Conservation (phyloP, 495 filamentous ascomycete species). For the Staphylotrichum longicolle region DNA sequence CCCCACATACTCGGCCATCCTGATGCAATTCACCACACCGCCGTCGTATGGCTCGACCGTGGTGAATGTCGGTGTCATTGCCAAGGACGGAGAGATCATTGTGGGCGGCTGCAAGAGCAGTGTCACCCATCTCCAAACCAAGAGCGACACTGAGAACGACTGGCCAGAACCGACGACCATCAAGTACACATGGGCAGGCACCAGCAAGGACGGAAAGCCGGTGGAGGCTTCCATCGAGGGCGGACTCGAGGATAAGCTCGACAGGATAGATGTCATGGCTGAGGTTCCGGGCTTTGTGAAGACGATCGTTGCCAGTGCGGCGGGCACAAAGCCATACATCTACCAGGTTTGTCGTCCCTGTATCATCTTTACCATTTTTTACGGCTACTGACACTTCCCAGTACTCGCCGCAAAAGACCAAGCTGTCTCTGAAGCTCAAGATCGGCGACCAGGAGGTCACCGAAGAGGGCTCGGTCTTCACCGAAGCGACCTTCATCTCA, state of each 20-base stretch:
- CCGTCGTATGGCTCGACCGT: conserved; percentile 86
- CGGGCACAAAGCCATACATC: conserved; percentile 92
- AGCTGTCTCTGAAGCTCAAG: conserved; percentile 73
- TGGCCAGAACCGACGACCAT: conserved; percentile 83
- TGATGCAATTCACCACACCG: conserved; percentile 98
- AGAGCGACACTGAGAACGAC: conserved; percentile 70
- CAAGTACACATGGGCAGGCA: conserved; percentile 76
- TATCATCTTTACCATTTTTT: background rate
- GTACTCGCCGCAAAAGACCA: conserved; percentile 58
- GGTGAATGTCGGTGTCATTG: conserved; percentile 80
- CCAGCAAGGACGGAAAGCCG: conserved; percentile 69
- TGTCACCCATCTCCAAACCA: conserved; percentile 63
- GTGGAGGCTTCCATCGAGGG: conserved; percentile 68
- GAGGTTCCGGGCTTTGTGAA: conserved; percentile 96
- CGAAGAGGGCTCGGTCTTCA: conserved; percentile 76
- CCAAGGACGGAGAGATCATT: conserved; percentile 76
- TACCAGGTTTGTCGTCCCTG: conserved; percentile 69
- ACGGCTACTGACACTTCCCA: conserved; percentile 36
- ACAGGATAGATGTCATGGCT: conserved; percentile 93
- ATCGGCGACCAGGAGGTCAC: conserved; percentile 70
- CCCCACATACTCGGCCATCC: conserved; percentile 75
- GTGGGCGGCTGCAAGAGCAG: conserved; percentile 62
- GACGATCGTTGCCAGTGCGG: conserved; percentile 79
- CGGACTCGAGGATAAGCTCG: conserved; percentile 63
- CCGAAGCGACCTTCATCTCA: conserved; percentile 91